phyloP scores from a whole-genome alignment of 1,284 basidiomycete genomes.

The Leccinum pachyderme region DNA sequence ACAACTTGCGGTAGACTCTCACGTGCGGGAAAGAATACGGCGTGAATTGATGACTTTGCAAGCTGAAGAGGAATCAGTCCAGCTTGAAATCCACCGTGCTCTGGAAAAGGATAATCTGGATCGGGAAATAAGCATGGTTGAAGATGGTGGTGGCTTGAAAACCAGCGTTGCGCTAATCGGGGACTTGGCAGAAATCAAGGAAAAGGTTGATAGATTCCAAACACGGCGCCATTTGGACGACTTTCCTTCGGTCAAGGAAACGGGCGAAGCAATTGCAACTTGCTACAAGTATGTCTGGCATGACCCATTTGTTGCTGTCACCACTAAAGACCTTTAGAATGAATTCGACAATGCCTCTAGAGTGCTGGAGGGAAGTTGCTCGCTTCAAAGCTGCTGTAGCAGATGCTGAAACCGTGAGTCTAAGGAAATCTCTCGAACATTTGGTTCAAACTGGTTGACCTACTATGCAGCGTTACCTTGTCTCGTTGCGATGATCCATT shows the following conservation, averaged over 20 bases:
- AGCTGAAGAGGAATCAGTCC: conserved; percentile 63
- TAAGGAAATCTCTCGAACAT: conserved; percentile 11
- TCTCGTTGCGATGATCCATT: conserved; percentile 26
- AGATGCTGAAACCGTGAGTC: conserved; percentile 57
- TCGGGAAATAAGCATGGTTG: conserved; percentile 50
- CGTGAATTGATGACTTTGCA: conserved; percentile 61
- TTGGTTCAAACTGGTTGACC: conserved; percentile 11
- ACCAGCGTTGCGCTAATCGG: conserved; percentile 62
- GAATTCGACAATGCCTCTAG: conserved; percentile 57
- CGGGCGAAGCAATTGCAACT: conserved; percentile 57
- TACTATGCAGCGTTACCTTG: conserved; percentile 26
- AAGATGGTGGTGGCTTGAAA: conserved; percentile 47
- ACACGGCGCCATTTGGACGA: conserved; percentile 53
- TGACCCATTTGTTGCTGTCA: neutral
- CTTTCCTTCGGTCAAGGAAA: conserved; percentile 55
- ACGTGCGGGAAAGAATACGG: conserved; percentile 65
- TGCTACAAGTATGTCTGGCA: conserved; percentile 63
- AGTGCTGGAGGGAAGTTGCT: conserved; percentile 78
- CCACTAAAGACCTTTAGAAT: conserved; percentile 41
- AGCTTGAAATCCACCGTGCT: conserved; percentile 63
- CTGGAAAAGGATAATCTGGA: conserved; percentile 81
- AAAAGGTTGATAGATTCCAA: conserved; percentile 74
- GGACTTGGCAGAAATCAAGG: conserved; percentile 69
- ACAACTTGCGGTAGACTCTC: conserved; percentile 68
- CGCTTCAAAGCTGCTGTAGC: conserved; percentile 72